phyloP scores from a whole-genome alignment of 1,284 basidiomycete species.

The Coriolopsis trogii region DNA sequence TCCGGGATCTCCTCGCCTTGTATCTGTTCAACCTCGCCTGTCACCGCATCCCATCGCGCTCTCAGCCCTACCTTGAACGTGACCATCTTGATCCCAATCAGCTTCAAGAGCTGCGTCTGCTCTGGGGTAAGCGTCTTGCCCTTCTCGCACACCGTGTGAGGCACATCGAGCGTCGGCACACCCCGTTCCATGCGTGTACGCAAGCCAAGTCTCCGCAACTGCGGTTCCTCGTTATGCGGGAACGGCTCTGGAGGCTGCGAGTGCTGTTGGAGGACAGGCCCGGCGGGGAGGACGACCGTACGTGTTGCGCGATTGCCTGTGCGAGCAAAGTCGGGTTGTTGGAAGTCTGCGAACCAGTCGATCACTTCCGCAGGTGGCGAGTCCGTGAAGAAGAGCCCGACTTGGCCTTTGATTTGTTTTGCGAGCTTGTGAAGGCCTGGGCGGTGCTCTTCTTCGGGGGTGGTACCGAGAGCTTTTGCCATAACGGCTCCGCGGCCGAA shows the following conservation, averaged over 20 bases:
- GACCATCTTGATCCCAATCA: constrained; percentile 87
- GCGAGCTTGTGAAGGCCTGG: constrained; percentile 82
- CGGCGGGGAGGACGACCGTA: constrained; percentile 77
- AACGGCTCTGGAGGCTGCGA: constrained; percentile 84
- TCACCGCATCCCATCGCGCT: constrained; percentile 76
- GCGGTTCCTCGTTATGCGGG: constrained; percentile 96
- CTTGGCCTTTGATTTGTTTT: constrained; percentile 90
- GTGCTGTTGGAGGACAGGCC: constrained; percentile 72
- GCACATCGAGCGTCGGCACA: constrained; percentile 80
- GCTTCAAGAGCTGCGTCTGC: constrained; percentile 88
- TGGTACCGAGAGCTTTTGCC: constrained; percentile 93
- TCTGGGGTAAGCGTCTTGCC: constrained; percentile 82
- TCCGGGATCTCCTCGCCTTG: constrained; percentile 44
- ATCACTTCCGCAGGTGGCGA: constrained; percentile 85
- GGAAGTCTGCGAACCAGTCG: constrained; percentile 94
- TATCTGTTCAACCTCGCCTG: constrained; percentile 67
- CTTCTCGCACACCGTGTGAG: constrained; percentile 87
- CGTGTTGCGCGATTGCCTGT: constrained; percentile 81
- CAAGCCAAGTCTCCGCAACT: constrained; percentile 90
- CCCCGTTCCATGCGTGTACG: constrained; percentile 86
- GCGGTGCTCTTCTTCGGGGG: constrained; percentile 86
- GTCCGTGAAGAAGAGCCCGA: constrained; percentile 92
- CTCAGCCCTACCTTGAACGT: constrained; percentile 75
- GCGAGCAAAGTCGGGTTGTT: constrained; percentile 90
- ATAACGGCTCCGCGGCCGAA: constrained; percentile 93